Base-by-base conservation (phyloP, 169 alveolate genomes). In the Plasmodium malariae region DNA sequence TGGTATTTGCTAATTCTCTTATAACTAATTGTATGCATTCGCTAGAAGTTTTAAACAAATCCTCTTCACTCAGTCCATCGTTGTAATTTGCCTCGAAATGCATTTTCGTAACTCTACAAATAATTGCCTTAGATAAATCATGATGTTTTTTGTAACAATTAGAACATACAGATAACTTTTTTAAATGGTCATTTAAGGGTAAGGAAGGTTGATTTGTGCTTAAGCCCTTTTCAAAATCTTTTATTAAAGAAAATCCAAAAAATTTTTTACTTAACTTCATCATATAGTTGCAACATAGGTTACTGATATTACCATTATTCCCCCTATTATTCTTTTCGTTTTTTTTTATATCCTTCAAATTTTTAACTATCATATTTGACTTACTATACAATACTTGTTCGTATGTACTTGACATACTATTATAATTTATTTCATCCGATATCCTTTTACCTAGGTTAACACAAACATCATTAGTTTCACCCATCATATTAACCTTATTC, bases 151-250 rank as follows among this genome's bases (percentile, higher is more conserved):
- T 70, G 34, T 86, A 86, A 45, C 92, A 86, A 57, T 57, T 72
- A 28, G 87, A 36, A 62, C 92, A 86, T 19, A 86, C 87, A 4
- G 74, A 57, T 21, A 86, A 48, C 26, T 32, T 86, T 69, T 86
- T 86, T 70, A 86, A 48, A 48, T 86, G 63, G 30, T 69, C 92
- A 49, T 57, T 86, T 30, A 86, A 62, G 11, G 92, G 92, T n/a
- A 86, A 51, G 2, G 87, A 54, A 11, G 92, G 92, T 32, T 86
- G 78, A 36, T 57, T 55, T n/a, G 92, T 86, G 17, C 57, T 86
- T 74, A 86, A 24, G 7, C 92, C 92, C 40, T n/a, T 70, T 69
- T 69, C 86, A 74, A 86, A 86, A n/a, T 86, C 92, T 54, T 45
- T 69, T 32, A 86, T 57, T 65, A 86, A 48, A 6, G 92, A 87